These are phyloP conservation scores for Rhytidiadelphus loreus DNA, from an alignment of 225 moss, liverwort and hornwort genomes.

Conservation along the genomic window DNA sequence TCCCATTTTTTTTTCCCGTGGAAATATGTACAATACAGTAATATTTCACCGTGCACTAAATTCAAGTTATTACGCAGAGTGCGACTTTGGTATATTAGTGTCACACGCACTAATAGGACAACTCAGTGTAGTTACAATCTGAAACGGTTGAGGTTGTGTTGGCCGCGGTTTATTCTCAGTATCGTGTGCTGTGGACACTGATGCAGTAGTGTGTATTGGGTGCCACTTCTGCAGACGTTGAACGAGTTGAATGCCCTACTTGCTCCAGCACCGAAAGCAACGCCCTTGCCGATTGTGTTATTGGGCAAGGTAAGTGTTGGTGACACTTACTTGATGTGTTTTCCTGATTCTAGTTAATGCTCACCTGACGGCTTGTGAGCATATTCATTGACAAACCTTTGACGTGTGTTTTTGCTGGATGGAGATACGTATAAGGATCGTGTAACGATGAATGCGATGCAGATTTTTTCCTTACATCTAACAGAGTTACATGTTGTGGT, in stretches of 20 bases:
- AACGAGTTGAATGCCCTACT: conserved; percentile 76
- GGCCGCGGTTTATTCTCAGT: not conserved
- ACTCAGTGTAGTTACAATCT: not conserved
- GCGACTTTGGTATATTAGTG: not conserved
- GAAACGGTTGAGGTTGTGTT: not conserved
- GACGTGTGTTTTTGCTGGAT: not conserved
- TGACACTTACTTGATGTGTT: not conserved
- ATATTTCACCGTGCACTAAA: not conserved
- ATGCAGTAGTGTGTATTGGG: not conserved
- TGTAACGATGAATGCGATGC: not conserved
- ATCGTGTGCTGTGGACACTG: not conserved
- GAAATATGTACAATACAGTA: not conserved
- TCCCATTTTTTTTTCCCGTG: not conserved
- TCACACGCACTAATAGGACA: not conserved
- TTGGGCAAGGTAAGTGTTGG: conserved; percentile 51
- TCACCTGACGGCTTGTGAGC: not conserved
- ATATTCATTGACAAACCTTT: not conserved
- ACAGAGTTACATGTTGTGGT: not conserved
- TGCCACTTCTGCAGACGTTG: conserved; percentile 45
- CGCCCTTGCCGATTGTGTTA: conserved; percentile 77
- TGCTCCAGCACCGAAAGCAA: conserved; percentile 64
- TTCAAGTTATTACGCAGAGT: not conserved
- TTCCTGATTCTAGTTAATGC: not conserved
- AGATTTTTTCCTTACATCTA: not conserved
- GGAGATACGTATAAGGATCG: not conserved